These are phyloP conservation scores for Skeletonema tropicum DNA, from an alignment of 108 stramenopile genomes.

Conservation along the genomic window DNA sequence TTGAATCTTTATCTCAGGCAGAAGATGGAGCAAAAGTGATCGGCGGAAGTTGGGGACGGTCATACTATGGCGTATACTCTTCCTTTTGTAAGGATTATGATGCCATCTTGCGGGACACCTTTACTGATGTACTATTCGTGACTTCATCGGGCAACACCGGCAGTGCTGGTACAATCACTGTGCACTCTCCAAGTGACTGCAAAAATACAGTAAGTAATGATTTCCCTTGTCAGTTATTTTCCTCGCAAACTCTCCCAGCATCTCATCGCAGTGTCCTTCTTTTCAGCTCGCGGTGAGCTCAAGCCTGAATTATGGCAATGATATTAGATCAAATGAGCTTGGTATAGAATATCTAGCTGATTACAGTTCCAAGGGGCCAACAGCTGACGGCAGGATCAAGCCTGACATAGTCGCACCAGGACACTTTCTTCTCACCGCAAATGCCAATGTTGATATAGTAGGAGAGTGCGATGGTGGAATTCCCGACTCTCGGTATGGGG, in stretches of 20 bases:
- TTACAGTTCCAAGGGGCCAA: slow-evolving; percentile 72
- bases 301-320: slow-evolving; percentile 41
- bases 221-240: too few species aligned
- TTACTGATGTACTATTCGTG: slow-evolving; percentile 67
- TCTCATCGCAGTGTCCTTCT: too few species aligned
- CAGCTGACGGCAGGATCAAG: slow-evolving; percentile 76
- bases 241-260: too few species aligned
- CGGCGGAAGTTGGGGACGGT: slow-evolving; percentile 46
- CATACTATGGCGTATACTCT: slow-evolving; percentile 37
- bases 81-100: slow-evolving; percentile 41
- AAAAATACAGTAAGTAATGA: too few species aligned
- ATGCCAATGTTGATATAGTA: slow-evolving; percentile 31
- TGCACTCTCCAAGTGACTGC: too few species aligned
- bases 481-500: slow-evolving; percentile 14
- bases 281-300: slow-evolving; percentile 73
- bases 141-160: slow-evolving; percentile 81
- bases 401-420: slow-evolving; percentile 86
- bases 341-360: slow-evolving; percentile 64
- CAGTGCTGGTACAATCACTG: slow-evolving; percentile 41
- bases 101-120: slow-evolving; percentile 28
- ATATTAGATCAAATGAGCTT: slow-evolving; percentile 36
- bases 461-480: slow-evolving; percentile 49
- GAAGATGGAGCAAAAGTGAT: slow-evolving; percentile 32
- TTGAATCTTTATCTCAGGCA: slow-evolving; percentile 26
- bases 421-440: slow-evolving; percentile 58